These are phyloP conservation scores for Corinectria fuckeliana DNA, from an alignment of 2,329 filamentous ascomycete genomes.

Conservation along the genomic window DNA sequence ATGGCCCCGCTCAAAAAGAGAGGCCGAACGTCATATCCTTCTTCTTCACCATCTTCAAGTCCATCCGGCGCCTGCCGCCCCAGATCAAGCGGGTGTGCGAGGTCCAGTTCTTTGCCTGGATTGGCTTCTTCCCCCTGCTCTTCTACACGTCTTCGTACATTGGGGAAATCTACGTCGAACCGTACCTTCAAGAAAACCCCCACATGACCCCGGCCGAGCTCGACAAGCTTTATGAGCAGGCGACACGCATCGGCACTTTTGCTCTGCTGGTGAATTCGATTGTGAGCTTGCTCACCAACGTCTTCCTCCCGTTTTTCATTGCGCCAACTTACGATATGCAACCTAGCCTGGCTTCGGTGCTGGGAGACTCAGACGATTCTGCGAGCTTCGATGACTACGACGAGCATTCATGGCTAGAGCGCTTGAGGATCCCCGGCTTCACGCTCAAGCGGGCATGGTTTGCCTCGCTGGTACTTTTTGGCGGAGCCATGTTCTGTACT, in stretches of 20 bases:
- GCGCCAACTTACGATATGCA: constrained; percentile 75
- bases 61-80: constrained; percentile 78
- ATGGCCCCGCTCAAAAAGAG: constrained; percentile 65
- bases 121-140: constrained; percentile 93
- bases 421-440: constrained; percentile 78
- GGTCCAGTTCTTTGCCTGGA: constrained; percentile 87
- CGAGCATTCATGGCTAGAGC: constrained; percentile 57
- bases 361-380: constrained; percentile 41
- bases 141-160: constrained; percentile 97
- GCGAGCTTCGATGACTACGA: constrained; percentile 42
- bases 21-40: constrained; percentile 76
- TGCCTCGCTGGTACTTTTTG: constrained; percentile 82
- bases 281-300: constrained; percentile 80
- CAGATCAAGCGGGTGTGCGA: constrained; percentile 84
- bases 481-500: constrained; percentile 80
- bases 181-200: constrained; percentile 77
- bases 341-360: constrained; percentile 40
- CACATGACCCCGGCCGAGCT: constrained; percentile 79
- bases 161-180: constrained; percentile 89
- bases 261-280: constrained; percentile 89
- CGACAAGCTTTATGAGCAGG: constrained; percentile 80
- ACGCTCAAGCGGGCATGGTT: constrained; percentile 92
- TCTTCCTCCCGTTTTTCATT: constrained; percentile 85
- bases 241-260: constrained; percentile 86
- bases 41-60: constrained; percentile 78